Base-by-base conservation (phyloP, 805 yeast genomes). In the Zygotorulaspora florentina region DNA sequence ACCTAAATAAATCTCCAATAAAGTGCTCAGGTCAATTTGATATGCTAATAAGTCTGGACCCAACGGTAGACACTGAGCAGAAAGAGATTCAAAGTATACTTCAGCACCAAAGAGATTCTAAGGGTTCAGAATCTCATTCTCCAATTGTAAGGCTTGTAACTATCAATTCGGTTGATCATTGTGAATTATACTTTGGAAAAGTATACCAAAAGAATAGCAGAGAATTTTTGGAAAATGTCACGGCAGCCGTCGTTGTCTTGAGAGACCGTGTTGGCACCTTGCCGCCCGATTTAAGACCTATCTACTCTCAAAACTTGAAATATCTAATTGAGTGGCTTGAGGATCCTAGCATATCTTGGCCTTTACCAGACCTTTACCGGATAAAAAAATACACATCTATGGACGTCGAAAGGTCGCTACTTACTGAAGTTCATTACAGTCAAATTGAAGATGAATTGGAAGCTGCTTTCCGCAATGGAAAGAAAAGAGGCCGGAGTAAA, bases 131-230 rank as follows among this genome's bases (percentile, higher is more conserved):
- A 39, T 35, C 51, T 8, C 61, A 56, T 8, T 76, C 85, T 0
- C 83, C 87, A 8, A 68, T 87, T 3, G 58, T 91, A 20, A 69
- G 91, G 30, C 68, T 91, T 18, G 80, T 87, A 2, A 84, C 96
- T 1, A 77, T 83, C 47, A 83, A 87, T 56, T 83, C 95, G 2
- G 80, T 87, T 20, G 96, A 91, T 56, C 98, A 91, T 61, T 81
- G 88, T 51, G 78, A 80, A 50, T 58, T 75, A 47, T 69, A 74
- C 56, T 76, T 80, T 70, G 68, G 67, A 54, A 64, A 55, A 50
- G 12, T 58, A 40, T 51, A 62, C 25, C 51, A 54, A 9, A 54
- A 50, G 47, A 66, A 53, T 34, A 65, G 69, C 28, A 60, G 68
- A 27, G 71, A 72, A 18, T 77, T 78, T 53, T 68, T 88, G 36